Conservation (phyloP, 441 rosid species). For the Erysimum cheiri region DNA sequence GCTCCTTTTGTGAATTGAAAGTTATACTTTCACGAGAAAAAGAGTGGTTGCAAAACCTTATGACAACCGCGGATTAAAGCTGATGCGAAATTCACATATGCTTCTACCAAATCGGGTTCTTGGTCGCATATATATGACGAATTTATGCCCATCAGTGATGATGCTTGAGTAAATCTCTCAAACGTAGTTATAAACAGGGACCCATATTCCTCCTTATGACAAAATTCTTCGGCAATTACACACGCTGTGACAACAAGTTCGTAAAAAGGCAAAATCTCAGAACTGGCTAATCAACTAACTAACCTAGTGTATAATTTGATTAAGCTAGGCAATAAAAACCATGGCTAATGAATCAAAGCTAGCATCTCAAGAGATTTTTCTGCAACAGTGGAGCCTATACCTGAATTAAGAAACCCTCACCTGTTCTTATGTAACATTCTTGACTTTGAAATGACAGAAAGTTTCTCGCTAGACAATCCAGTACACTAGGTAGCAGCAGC, state of each 20-base stretch:
- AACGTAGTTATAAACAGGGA: conserved; percentile 78
- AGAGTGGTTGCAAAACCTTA: conserved; percentile 62
- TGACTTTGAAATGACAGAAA: conserved; percentile 83
- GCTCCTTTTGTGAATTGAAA: background rate
- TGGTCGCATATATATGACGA: conserved; percentile 97
- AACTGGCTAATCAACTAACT: conserved; percentile 19
- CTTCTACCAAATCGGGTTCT: conserved; percentile 99
- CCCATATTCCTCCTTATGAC: conserved; percentile 84
- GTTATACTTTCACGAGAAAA: conserved; percentile 2
- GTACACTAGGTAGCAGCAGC: conserved; percentile 74
- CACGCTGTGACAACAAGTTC: conserved; percentile 59
- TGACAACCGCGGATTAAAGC: conserved; percentile 74
- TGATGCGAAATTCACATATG: conserved; percentile 90
- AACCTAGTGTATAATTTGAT: background rate
- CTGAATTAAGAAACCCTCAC: conserved; percentile 48
- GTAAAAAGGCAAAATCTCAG: conserved; percentile 15
- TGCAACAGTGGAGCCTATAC: conserved; percentile 10
- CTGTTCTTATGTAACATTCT: conserved; percentile 93
- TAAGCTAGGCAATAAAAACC: conserved; percentile 6
- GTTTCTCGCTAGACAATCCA: conserved; percentile 90
- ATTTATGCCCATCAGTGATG: conserved; percentile 84
- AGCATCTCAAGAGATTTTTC: conserved; percentile 6
- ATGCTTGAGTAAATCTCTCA: conserved; percentile 85
- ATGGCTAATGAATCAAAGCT: conserved; percentile 10
- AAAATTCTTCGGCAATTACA: conserved; percentile 91